Evolutionary conservation across 2,329 filamentous ascomycete species (phyloP).

Genomic region (Diaporthe citri): DNA sequence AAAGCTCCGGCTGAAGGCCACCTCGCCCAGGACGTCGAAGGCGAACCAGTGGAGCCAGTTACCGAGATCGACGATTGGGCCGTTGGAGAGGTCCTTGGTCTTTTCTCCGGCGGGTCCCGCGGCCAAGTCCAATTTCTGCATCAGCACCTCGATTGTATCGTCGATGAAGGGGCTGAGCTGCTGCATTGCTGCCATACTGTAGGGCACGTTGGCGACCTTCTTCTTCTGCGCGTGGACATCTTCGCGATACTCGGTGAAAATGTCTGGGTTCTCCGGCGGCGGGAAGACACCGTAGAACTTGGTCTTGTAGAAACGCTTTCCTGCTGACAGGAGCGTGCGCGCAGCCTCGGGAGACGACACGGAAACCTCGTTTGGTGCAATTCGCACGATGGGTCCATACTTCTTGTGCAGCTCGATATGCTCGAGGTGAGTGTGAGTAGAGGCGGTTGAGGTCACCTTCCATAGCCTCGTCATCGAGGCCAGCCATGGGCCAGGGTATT

Average conservation of each 20-base stretch:
- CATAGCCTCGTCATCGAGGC: slow-evolving; percentile 54
- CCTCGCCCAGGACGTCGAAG: slow-evolving; percentile 65
- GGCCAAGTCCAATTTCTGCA: slow-evolving; percentile 57
- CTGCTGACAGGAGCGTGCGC: slow-evolving; percentile 59
- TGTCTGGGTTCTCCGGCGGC: slow-evolving; percentile 68
- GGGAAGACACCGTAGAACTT: slow-evolving; percentile 67
- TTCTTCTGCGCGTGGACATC: slow-evolving; percentile 68
- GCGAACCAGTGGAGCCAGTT: slow-evolving; percentile 60
- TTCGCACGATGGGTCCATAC: slow-evolving; percentile 63
- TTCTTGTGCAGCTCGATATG: slow-evolving; percentile 59
- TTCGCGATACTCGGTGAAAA: slow-evolving; percentile 68
- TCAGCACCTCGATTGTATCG: slow-evolving; percentile 62
- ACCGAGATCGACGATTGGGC: slow-evolving; percentile 58
- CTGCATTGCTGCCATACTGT: slow-evolving; percentile 67
- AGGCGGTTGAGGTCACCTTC: slow-evolving; percentile 55
- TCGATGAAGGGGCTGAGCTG: slow-evolving; percentile 64
- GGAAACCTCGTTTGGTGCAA: slow-evolving; percentile 62
- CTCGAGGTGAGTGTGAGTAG: slow-evolving; percentile 56
- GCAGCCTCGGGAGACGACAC: slow-evolving; percentile 60
- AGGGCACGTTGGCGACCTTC: slow-evolving; percentile 63
- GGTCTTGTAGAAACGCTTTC: slow-evolving; percentile 66
- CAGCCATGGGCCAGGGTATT: slow-evolving; percentile 51
- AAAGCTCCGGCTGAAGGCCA: slow-evolving; percentile 64
- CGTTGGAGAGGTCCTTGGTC: slow-evolving; percentile 37
- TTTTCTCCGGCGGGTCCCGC: slow-evolving; percentile 43